Evolutionary conservation across 306 rosid genomes (phyloP).

Genomic region (Cercis canadensis): DNA sequence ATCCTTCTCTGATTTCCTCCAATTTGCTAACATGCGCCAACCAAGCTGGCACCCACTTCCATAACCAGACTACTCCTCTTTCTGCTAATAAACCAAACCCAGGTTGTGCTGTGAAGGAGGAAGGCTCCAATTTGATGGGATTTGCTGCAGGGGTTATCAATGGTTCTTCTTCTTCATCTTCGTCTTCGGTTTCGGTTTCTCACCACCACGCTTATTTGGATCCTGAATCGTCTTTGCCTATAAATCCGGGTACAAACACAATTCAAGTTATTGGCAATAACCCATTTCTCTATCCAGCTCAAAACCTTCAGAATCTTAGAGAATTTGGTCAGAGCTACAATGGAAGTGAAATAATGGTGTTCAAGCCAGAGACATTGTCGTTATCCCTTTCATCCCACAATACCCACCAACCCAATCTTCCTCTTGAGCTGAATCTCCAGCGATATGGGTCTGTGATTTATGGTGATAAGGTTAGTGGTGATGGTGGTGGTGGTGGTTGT

Average conservation of each 20-base stretch:
- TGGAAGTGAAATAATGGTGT: slow-evolving; percentile 41
- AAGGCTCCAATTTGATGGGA: slow-evolving; percentile 55
- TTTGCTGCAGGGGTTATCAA: slow-evolving; percentile 41
- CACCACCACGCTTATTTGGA: slow-evolving; percentile 51
- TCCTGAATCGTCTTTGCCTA: slow-evolving; percentile 50
- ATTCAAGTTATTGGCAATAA: slow-evolving; percentile 51
- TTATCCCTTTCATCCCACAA: slow-evolving; percentile 70
- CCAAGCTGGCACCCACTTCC: not conserved
- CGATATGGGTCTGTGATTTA: slow-evolving; percentile 51
- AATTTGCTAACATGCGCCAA: slow-evolving; percentile 42
- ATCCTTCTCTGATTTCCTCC: slow-evolving; percentile 60
- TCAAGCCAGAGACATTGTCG: slow-evolving; percentile 78
- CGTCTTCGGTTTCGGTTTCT: slow-evolving; percentile 45
- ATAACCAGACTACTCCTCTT: slow-evolving; percentile 15
- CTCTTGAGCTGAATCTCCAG: slow-evolving; percentile 56
- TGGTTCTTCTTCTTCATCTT: slow-evolving; percentile 40
- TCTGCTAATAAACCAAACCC: slow-evolving; percentile 4
- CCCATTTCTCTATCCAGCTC: slow-evolving; percentile 46
- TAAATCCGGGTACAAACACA: slow-evolving; percentile 40
- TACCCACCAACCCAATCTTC: slow-evolving; percentile 28
- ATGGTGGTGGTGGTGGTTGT: slow-evolving; percentile 34
- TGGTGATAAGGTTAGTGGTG: slow-evolving; percentile 27
- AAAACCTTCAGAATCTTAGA: slow-evolving; percentile 39
- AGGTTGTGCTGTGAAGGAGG: slow-evolving; percentile 41
- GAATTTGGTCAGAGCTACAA: slow-evolving; percentile 45